phyloP scores from a whole-genome alignment of 2,329 filamentous ascomycete species.

The Reticulascus tulasneorum region DNA sequence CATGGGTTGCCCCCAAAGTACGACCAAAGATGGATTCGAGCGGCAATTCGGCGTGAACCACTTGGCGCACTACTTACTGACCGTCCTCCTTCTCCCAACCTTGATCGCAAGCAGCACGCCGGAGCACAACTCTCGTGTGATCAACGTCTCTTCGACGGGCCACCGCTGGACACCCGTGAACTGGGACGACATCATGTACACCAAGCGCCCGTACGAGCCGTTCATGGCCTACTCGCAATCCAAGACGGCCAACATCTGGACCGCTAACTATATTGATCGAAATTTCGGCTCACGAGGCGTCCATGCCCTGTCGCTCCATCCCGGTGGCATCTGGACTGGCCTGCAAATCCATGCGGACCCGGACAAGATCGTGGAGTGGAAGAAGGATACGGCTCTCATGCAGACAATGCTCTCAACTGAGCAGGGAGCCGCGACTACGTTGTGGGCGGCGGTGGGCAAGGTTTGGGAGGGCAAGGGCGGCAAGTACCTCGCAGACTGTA shows the following conservation, averaged over 20 bases:
- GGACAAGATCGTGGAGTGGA: background rate
- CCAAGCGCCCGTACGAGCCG: constrained; percentile 26
- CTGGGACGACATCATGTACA: constrained; percentile 30
- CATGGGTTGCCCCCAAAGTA: constrained; percentile 9
- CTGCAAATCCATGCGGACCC: constrained; percentile 13
- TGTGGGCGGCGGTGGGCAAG: constrained; percentile 34
- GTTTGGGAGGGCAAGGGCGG: constrained; percentile 38
- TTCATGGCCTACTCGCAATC: constrained; percentile 35
- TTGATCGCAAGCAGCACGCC: constrained; percentile 35
- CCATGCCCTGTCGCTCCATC: constrained; percentile 38
- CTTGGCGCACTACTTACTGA: constrained; percentile 49
- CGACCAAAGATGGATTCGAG: constrained; percentile 18
- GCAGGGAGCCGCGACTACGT: constrained; percentile 42
- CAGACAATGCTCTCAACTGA: constrained; percentile 14
- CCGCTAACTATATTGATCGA: constrained; percentile 43
- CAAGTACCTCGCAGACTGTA: constrained; percentile 32
- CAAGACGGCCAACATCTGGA: constrained; percentile 45
- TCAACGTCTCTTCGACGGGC: constrained; percentile 37
- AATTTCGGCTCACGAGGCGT: constrained; percentile 35
- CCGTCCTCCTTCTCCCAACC: constrained; percentile 40
- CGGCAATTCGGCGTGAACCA: constrained; percentile 50
- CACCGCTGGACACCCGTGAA: constrained; percentile 31
- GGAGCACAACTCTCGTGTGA: constrained; percentile 39
- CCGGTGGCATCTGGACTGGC: constrained; percentile 30
- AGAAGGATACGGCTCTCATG: background rate